Percentiles rank a stretch among this genome's conserved stretches.
These are phyloP conservation scores for Mortierella alpina DNA, from an alignment of 192 early-diverging fungal genomes.

Conservation along the genomic window DNA sequence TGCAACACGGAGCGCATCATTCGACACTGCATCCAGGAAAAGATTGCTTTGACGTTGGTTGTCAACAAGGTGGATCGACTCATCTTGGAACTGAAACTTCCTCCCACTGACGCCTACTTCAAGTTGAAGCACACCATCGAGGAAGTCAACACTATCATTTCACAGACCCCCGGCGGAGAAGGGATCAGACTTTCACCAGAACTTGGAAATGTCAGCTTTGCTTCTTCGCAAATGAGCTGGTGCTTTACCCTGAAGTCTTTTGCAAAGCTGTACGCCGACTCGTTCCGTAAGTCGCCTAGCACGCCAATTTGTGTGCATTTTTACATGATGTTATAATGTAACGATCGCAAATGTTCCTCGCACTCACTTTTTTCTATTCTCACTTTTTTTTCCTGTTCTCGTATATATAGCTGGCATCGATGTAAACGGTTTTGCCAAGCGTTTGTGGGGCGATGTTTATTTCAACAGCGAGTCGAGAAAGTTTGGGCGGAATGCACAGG, in stretches of 20 bases:
- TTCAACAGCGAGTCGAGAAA: slow-evolving; percentile 83
- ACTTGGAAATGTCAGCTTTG: slow-evolving; percentile 96
- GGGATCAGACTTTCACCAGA: slow-evolving; percentile 89
- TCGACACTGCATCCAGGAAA: slow-evolving; percentile 81
- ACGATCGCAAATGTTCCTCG: too few relatives aligned
- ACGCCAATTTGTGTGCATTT: neutral
- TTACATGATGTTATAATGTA: neutral
- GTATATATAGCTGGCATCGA: slow-evolving; percentile 65
- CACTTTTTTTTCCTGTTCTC: too few relatives aligned
- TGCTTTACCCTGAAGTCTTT: slow-evolving; percentile 94
- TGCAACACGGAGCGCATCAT: slow-evolving; percentile 90
- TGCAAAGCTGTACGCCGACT: slow-evolving; percentile 89
- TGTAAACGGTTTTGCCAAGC: slow-evolving; percentile 84
- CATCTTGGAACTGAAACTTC: slow-evolving; percentile 95
- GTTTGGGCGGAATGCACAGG: slow-evolving; percentile 80
- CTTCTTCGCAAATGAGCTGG: slow-evolving; percentile 90
- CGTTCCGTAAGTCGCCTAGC: slow-evolving; percentile 63
- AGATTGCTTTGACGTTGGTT: slow-evolving; percentile 85
- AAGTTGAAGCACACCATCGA: slow-evolving; percentile 96
- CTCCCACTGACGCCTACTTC: slow-evolving; percentile 96
- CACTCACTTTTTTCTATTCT: neutral
- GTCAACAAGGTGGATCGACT: slow-evolving; percentile 99
- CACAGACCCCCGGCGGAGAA: slow-evolving; percentile 65
- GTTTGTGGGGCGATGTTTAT: slow-evolving; percentile 98
- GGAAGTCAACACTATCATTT: slow-evolving; percentile 90